phyloP scores from a whole-genome alignment of 805 yeast species.

The Lipomyces yamanashiensis region DNA sequence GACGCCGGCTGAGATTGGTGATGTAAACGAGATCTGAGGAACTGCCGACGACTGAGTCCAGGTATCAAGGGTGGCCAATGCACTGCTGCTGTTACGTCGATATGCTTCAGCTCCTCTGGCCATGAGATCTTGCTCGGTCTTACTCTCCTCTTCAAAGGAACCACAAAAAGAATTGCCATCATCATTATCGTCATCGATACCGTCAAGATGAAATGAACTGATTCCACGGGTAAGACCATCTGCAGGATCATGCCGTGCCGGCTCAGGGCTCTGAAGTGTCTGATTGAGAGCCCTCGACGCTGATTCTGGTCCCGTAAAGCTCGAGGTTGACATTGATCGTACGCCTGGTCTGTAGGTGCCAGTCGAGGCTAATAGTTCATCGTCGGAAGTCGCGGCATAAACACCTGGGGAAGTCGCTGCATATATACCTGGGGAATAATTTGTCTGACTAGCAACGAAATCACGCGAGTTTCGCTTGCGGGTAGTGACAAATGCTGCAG shows the following conservation, averaged over 20 bases:
- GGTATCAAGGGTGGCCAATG: neutral
- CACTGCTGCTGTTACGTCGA: neutral
- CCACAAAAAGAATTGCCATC: conserved; percentile 16
- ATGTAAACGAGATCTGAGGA: neutral
- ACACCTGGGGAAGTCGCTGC: no score
- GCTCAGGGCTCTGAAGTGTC: neutral
- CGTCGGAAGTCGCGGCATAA: conserved; percentile 23
- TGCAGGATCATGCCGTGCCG: conserved; percentile 5
- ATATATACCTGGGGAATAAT: neutral
- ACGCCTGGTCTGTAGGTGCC: neutral
- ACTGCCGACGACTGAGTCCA: neutral
- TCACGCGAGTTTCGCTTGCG: conserved; percentile 20
- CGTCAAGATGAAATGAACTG: conserved; percentile 8
- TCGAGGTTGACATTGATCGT: neutral
- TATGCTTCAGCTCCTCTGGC: conserved; percentile 18
- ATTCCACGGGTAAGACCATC: conserved; percentile 1
- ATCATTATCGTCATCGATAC: conserved; percentile 1
- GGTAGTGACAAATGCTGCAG: conserved; percentile 17
- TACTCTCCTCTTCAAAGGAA: conserved; percentile 4
- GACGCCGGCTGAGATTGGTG: neutral
- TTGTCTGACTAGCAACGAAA: neutral
- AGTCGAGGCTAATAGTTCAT: conserved; percentile 16
- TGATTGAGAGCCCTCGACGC: neutral
- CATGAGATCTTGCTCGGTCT: conserved; percentile 20
- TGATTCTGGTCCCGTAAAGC: neutral